These are phyloP conservation scores for Amylocystis lapponica DNA, from an alignment of 768 basidiomycete species.

Conservation along the genomic window DNA sequence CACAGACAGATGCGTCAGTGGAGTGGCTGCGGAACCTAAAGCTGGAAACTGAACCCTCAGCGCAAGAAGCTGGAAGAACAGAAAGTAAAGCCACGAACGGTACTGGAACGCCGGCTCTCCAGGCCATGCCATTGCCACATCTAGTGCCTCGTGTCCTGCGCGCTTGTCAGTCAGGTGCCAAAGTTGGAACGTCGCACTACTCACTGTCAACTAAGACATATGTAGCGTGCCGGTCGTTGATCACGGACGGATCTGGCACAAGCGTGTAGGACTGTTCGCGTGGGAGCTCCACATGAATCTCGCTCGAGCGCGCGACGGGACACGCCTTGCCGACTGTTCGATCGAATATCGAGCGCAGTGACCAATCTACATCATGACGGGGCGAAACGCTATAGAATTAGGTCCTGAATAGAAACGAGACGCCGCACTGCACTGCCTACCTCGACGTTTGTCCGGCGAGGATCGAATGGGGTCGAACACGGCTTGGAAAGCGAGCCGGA, in stretches of 20 bases:
- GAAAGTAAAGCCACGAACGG: slow-evolving; percentile 39
- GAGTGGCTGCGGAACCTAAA: slow-evolving; percentile 22
- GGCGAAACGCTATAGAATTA: background rate
- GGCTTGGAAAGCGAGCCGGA: slow-evolving; percentile 65
- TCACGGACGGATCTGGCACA: slow-evolving; percentile 43
- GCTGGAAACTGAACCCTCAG: background rate
- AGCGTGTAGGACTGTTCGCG: slow-evolving; percentile 37
- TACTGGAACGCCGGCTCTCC: slow-evolving; percentile 46
- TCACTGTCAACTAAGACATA: slow-evolving; percentile 48
- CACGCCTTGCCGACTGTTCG: slow-evolving; percentile 58
- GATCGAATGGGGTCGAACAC: slow-evolving; percentile 73
- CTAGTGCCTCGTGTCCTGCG: slow-evolving; percentile 40
- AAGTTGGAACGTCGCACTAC: slow-evolving; percentile 8
- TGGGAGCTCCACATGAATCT: slow-evolving; percentile 45
- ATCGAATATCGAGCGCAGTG: slow-evolving; percentile 62
- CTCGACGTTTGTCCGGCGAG: slow-evolving; percentile 45
- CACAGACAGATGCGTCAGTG: slow-evolving; percentile 51
- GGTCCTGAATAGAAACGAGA: background rate
- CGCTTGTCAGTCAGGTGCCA: background rate
- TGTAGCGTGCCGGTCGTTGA: slow-evolving; percentile 31
- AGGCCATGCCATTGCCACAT: slow-evolving; percentile 54
- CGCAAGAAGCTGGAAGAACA: slow-evolving; percentile 1
- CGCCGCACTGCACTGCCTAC: slow-evolving; percentile 28
- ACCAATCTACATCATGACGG: slow-evolving; percentile 54
- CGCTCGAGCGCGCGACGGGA: slow-evolving; percentile 62